These are phyloP conservation scores for Quercus robur DNA, from an alignment of 306 rosid genomes.

Conservation along the genomic window DNA sequence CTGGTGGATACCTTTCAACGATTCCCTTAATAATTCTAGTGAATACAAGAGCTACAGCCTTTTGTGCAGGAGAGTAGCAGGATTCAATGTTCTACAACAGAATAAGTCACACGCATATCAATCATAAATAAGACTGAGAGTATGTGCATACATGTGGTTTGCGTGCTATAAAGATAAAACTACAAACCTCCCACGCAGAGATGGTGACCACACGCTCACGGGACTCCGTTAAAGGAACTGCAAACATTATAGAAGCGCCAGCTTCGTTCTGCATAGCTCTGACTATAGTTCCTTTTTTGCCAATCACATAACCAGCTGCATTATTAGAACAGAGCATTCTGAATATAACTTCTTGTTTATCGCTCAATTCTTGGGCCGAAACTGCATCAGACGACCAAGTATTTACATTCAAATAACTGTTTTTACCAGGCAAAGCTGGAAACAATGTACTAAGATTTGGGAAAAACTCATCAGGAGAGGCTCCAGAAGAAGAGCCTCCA, in stretches of 20 bases:
- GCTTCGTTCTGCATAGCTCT: constrained; percentile 51
- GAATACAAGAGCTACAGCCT: constrained; percentile 54
- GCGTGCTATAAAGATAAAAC: not conserved
- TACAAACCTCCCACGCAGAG: constrained; percentile 65
- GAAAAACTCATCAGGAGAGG: constrained; percentile 31
- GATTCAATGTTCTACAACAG: constrained; percentile 47
- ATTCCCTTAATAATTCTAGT: constrained; percentile 54
- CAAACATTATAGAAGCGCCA: constrained; percentile 62
- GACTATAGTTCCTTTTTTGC: constrained; percentile 49
- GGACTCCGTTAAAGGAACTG: constrained; percentile 39
- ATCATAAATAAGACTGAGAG: constrained; percentile 4
- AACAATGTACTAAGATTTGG: constrained; percentile 38
- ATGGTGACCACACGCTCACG: constrained; percentile 58
- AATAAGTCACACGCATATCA: constrained; percentile 22
- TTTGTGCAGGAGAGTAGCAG: constrained; percentile 56
- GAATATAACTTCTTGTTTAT: constrained; percentile 43
- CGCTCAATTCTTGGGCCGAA: constrained; percentile 21
- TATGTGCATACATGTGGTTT: constrained; percentile 1
- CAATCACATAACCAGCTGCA: constrained; percentile 64
- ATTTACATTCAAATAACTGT: constrained; percentile 14
- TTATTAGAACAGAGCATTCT: constrained; percentile 53
- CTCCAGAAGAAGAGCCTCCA: constrained; percentile 20
- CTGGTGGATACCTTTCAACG: constrained; percentile 32
- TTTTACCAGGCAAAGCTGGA: constrained; percentile 30
- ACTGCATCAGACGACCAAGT: constrained; percentile 19